phyloP scores from a whole-genome alignment of 805 yeast species.

The Scheffersomyces stipitis region DNA sequence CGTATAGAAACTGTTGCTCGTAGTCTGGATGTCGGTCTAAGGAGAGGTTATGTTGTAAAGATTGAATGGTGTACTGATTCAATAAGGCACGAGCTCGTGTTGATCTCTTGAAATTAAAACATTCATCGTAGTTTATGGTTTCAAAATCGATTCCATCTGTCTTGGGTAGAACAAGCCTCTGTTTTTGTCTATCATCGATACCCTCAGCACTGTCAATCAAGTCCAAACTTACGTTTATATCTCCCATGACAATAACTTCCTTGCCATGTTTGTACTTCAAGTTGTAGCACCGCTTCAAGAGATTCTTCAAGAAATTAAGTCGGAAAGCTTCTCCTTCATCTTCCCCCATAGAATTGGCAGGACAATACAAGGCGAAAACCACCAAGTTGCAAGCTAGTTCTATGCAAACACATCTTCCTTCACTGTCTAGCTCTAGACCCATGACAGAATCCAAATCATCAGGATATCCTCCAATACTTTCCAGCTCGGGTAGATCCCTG shows the following conservation, averaged over 20 bases:
- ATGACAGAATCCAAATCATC: slow-evolving; percentile 32
- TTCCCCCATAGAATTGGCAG: slow-evolving; percentile 80
- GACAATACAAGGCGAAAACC: slow-evolving; percentile 75
- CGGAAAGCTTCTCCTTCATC: slow-evolving; percentile 65
- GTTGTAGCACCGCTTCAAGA: slow-evolving; percentile 62
- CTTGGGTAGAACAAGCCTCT: slow-evolving; percentile 28
- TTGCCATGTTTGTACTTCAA: slow-evolving; percentile 55
- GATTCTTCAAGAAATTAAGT: slow-evolving; percentile 52
- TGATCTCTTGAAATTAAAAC: slow-evolving; percentile 35
- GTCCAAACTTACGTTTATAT: slow-evolving; percentile 79
- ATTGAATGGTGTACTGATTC: slow-evolving; percentile 26
- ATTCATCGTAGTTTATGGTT: slow-evolving; percentile 21
- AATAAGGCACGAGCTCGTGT: slow-evolving; percentile 28
- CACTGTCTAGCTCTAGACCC: slow-evolving; percentile 60
- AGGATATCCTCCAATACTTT: slow-evolving; percentile 74
- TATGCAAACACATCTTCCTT: slow-evolving; percentile 78
- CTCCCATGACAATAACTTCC: slow-evolving; percentile 81
- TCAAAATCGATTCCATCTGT: slow-evolving; percentile 23
- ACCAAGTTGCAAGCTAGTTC: slow-evolving; percentile 68
- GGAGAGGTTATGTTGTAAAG: slow-evolving; percentile 9
- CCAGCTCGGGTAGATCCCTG: slow-evolving; percentile 7
- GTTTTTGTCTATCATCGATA: slow-evolving; percentile 45
- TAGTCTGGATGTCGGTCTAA: not conserved
- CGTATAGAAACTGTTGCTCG: slow-evolving; percentile 44
- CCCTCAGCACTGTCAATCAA: slow-evolving; percentile 80